Evolutionary conservation across 2,329 filamentous ascomycete genomes (phyloP).

Genomic region (Simplicillium sp.): DNA sequence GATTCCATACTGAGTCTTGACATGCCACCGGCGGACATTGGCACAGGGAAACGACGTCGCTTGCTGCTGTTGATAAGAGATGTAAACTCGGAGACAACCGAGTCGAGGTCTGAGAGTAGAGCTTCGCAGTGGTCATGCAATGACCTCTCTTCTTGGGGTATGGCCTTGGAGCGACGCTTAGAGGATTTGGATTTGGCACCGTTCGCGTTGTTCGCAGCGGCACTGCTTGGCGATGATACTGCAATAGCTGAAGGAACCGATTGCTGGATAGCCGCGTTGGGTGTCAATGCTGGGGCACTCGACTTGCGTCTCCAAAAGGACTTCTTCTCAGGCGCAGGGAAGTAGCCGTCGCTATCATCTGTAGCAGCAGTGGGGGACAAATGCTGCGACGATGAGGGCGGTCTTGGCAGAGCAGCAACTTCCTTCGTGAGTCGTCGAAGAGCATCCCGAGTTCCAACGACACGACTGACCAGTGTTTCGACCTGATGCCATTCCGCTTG

Average conservation of each 20-base stretch:
- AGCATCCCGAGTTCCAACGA: conserved; percentile 82
- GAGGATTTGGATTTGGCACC: conserved; percentile 18
- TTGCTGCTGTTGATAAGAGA: conserved; percentile 70
- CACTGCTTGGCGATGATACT: conserved; percentile 30
- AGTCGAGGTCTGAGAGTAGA: conserved; percentile 76
- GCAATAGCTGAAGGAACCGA: conserved; percentile 28
- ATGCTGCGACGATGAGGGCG: conserved; percentile 17
- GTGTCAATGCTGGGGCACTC: conserved; percentile 39
- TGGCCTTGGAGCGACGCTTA: conserved; percentile 25
- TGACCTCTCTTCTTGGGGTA: conserved; percentile 47
- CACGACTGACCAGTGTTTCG: conserved; percentile 73
- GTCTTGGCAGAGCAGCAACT: conserved; percentile 47
- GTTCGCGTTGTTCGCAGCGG: conserved; percentile 19
- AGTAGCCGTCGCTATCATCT: conserved; percentile 48
- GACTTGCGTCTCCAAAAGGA: conserved; percentile 91
- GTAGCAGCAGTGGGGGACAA: conserved; percentile 32
- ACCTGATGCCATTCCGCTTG: conserved; percentile 81
- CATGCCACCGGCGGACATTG: conserved; percentile 34
- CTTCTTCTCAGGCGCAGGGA: conserved; percentile 46
- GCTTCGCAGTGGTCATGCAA: conserved; percentile 77
- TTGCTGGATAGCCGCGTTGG: conserved; percentile 26
- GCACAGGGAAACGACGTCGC: conserved; percentile 53
- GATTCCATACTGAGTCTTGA: conserved; percentile 69
- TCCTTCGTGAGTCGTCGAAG: conserved; percentile 79
- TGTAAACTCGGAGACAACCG: conserved; percentile 75